A percentile compares a stretch with the other conserved stretches of the same genome.
phyloP scores from a whole-genome alignment of 768 basidiomycete genomes.

The Suillus paluster region DNA sequence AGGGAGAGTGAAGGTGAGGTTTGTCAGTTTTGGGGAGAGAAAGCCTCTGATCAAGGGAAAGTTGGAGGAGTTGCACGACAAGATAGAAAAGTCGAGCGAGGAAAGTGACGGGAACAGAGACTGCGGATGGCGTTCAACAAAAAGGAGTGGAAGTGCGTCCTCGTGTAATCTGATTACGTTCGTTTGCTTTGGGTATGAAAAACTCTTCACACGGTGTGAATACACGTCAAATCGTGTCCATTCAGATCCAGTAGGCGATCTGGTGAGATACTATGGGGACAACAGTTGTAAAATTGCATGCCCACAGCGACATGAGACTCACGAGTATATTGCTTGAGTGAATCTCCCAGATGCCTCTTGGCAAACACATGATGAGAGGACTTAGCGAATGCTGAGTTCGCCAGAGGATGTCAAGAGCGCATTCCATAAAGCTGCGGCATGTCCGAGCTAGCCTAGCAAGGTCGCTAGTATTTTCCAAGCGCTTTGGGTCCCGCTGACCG shows the following conservation, averaged over 20 bases:
- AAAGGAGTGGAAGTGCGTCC: conserved; percentile 21
- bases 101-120: conserved; percentile 28
- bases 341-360: conserved; percentile 28
- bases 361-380: conserved; percentile 34
- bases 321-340: conserved; percentile 26
- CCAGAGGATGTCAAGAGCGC: conserved; percentile 37
- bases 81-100: conserved; percentile 30
- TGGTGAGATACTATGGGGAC: conserved; percentile 22
- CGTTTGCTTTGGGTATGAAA: conserved; percentile 29
- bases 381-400: conserved; percentile 31
- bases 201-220: conserved; percentile 25
- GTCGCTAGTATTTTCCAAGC: conserved; percentile 24
- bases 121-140: conserved; percentile 26
- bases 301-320: conserved; percentile 9
- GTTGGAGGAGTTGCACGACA: conserved; percentile 26
- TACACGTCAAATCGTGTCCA: conserved; percentile 30
- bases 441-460: conserved; percentile 33
- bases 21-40: conserved; percentile 25
- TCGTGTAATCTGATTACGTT: conserved; percentile 29
- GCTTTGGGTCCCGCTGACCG: conserved; percentile 18
- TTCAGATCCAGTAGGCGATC: conserved; percentile 22
- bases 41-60: conserved; percentile 23
- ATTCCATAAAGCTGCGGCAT: conserved; percentile 31
- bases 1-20: conserved; percentile 28
- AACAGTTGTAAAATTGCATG: conserved; percentile 2